These are phyloP conservation scores for Alternaria conjuncta DNA, from an alignment of 2,329 filamentous ascomycete species.

Conservation along the genomic window DNA sequence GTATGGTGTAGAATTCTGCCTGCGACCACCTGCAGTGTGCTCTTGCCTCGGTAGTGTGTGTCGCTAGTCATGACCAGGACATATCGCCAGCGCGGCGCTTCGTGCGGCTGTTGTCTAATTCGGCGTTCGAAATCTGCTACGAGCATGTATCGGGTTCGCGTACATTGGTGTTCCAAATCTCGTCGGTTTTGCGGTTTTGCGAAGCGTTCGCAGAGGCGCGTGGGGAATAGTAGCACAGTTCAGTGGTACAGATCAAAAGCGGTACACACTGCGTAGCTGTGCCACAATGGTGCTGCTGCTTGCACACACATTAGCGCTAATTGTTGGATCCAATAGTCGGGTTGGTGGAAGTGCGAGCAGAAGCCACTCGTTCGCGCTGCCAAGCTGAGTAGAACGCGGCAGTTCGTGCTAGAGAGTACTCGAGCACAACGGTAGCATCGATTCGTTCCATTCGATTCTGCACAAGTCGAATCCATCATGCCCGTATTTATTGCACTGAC, in stretches of 20 bases:
- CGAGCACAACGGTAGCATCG: not conserved
- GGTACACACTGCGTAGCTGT: not conserved
- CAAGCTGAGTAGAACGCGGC: not conserved
- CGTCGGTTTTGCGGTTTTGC: not conserved
- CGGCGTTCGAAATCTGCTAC: not conserved
- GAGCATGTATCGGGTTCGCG: not conserved
- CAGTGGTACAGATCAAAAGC: not conserved
- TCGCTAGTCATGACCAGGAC: not conserved
- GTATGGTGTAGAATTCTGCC: not conserved
- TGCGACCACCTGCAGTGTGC: not conserved
- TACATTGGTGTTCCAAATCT: not conserved
- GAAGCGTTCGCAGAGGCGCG: not conserved
- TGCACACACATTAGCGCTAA: slow-evolving; percentile 8
- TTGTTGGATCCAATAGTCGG: not conserved
- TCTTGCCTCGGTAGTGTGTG: not conserved
- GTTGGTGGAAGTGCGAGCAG: not conserved
- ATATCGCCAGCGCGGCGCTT: not conserved
- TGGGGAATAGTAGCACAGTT: not conserved
- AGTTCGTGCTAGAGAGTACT: not conserved
- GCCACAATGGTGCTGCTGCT: slow-evolving; percentile 1
- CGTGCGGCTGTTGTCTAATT: not conserved
- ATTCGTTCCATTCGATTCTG: not conserved
- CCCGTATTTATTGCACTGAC: not conserved
- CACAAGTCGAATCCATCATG: not conserved
- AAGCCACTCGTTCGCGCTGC: not conserved